Evolutionary conservation across 805 yeast species (phyloP), one percentile per base, ranked within the genome.

Genomic region (Zygosaccharomyces rouxii): DNA sequence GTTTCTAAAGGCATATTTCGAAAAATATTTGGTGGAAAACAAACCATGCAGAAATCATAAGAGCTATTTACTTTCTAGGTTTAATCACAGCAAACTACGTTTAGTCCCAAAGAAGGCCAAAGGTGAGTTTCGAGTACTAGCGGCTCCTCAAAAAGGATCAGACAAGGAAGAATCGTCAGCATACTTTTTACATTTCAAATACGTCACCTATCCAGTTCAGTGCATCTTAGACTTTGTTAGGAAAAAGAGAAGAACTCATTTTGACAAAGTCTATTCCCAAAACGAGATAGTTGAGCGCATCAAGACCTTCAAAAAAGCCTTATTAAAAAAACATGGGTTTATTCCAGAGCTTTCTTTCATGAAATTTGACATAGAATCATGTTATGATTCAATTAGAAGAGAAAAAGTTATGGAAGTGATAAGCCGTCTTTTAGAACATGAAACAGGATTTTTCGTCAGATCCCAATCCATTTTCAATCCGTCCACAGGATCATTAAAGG

Each of bases 321-420:
- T 73, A 0, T 5, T 57, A 1, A 26, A 46, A 3, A 47, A 52
- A 7, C 45, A 48, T 35, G 50, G 60, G 0, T 35, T 18, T 1
- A 10, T 39, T 2, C 79, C 79, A 0, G 43, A 54, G 1, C 53
- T 82, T 0, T 77, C 71, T 57, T 77, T 77, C 13, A 70, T 85
- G 22, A 87, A 86, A 55, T 85, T 88, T 63, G 98, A 90, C 62
- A 80, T 86, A 53, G 75, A 74, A 47, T 75, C 82, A 3, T 89
- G 96, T 48, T 90, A 80, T 62, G 97, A 92, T 58, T 77, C 81
- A 2, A 69, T 89, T 14, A 81, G 86, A 13, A 77, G 76, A 40
- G 54, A 57, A 0, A 72, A 71, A 49, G 69, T 78, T 2, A 46
- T 73, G 1, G 53, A 63, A 3, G 59, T 73, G 25, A 54, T 78